These are phyloP conservation scores for Poronia punctata DNA, from an alignment of 495 filamentous ascomycete species.

Conservation along the genomic window DNA sequence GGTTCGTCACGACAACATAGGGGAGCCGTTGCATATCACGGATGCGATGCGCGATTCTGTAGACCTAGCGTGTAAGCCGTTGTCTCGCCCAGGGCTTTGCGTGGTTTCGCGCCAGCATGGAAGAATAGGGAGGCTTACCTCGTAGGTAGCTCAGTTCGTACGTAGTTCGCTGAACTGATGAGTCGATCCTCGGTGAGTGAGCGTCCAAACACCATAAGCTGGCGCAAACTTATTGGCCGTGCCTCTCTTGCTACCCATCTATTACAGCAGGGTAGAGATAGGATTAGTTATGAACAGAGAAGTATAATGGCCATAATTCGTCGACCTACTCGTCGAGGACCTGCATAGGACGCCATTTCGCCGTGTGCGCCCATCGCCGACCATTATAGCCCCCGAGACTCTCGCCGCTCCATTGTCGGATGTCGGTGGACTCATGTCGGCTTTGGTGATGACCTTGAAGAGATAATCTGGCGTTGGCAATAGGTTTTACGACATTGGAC, in stretches of 20 bases:
- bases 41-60: constrained; percentile 81
- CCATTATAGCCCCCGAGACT: neutral
- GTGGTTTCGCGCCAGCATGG: neutral
- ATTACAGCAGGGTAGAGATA: constrained; percentile 11
- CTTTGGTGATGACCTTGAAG: neutral
- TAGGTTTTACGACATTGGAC: constrained; percentile 1
- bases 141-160: constrained; percentile 90
- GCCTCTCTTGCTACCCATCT: constrained; percentile 86
- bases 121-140: constrained; percentile 50
- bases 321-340: constrained; percentile 77
- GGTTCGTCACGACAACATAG: constrained; percentile 94
- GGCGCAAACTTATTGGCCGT: constrained; percentile 78
- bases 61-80: neutral
- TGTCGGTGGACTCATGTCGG: neutral
- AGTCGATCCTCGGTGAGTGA: constrained; percentile 85
- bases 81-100: neutral
- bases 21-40: constrained; percentile 96
- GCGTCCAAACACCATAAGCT: constrained; percentile 87
- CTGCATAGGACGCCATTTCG: constrained; percentile 73
- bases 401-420: neutral
- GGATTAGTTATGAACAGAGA: constrained; percentile 17
- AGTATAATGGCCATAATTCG: neutral
- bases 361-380: constrained; percentile 20
- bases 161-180: constrained; percentile 93
- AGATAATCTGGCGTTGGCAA: no score